A percentile compares a stretch with the other conserved stretches of the same genome.
Conservation (phyloP, 2,329 filamentous ascomycete genomes). For the Scedosporium minutisporum region DNA sequence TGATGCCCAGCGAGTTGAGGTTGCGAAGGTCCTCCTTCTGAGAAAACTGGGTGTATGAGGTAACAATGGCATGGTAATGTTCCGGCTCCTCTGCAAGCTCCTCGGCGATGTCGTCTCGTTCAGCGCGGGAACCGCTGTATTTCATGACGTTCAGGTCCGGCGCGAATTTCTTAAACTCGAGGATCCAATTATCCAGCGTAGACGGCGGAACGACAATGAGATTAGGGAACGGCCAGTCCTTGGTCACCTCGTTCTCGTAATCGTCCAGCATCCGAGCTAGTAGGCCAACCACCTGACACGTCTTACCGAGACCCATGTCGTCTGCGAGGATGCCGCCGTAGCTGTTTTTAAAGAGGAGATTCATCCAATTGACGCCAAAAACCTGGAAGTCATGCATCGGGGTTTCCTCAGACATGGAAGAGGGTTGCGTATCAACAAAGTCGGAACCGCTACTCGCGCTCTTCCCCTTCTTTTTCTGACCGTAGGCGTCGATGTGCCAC, state of each 20-base stretch:
- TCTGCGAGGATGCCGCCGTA: slow-evolving; percentile 89
- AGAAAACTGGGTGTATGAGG: slow-evolving; percentile 50
- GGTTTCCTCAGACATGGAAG: slow-evolving; percentile 65
- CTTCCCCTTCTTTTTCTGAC: slow-evolving; percentile 20
- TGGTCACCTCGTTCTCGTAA: slow-evolving; percentile 24
- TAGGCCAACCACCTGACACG: slow-evolving; percentile 90
- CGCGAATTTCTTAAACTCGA: slow-evolving; percentile 82
- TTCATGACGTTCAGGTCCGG: slow-evolving; percentile 66
- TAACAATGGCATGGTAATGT: slow-evolving; percentile 53
- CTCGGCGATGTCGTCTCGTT: slow-evolving; percentile 58
- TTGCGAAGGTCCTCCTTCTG: slow-evolving; percentile 39
- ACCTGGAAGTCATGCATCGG: slow-evolving; percentile 88
- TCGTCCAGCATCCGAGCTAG: slow-evolving; percentile 72
- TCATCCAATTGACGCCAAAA: slow-evolving; percentile 91
- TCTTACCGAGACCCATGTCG: slow-evolving; percentile 96
- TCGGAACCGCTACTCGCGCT: slow-evolving; percentile 14
- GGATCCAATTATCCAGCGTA: slow-evolving; percentile 91
- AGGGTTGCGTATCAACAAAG: slow-evolving; percentile 47
- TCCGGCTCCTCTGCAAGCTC: slow-evolving; percentile 54
- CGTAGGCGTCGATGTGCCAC: slow-evolving; percentile 41
- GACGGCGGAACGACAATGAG: slow-evolving; percentile 87
- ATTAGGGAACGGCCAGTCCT: slow-evolving; percentile 53
- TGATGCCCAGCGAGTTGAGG: slow-evolving; percentile 37
- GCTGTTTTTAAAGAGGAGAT: slow-evolving; percentile 66
- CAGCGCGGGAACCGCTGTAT: slow-evolving; percentile 54